Percentiles rank a stretch among this genome's conserved stretches.
Conservation (phyloP, 2,329 filamentous ascomycete species). For the Parastagonospora nodorum region DNA sequence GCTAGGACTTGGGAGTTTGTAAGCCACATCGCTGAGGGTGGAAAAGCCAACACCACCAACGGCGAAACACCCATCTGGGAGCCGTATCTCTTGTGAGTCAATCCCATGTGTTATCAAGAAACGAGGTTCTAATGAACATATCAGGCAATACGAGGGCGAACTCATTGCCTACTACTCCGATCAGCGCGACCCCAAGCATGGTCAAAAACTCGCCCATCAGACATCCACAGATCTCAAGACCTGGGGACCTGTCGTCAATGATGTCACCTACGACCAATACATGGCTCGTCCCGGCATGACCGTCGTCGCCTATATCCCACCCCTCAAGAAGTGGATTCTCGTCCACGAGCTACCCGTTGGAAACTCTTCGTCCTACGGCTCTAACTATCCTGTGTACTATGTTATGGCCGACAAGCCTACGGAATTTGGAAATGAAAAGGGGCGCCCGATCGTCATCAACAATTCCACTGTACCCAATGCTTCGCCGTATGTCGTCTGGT, state of each 20-base stretch:
- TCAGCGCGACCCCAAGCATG: conserved; percentile 29
- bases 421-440: conserved; percentile 18
- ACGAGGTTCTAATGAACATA: neutral
- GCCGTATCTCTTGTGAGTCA: conserved; percentile 24
- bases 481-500: conserved; percentile 27
- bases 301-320: conserved; percentile 21
- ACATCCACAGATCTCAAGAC: conserved; percentile 21
- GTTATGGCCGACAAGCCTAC: conserved; percentile 24
- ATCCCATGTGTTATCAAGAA: neutral
- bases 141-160: conserved; percentile 22
- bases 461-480: conserved; percentile 24
- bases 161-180: conserved; percentile 32
- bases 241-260: conserved; percentile 28
- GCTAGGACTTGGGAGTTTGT: conserved; percentile 28
- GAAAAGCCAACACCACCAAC: conserved; percentile 21
- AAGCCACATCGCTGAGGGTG: conserved; percentile 25
- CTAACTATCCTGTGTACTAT: conserved; percentile 29
- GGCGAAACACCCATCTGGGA: conserved; percentile 32
- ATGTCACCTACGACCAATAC: conserved; percentile 24
- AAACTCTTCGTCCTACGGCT: conserved; percentile 16
- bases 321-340: conserved; percentile 28
- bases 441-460: conserved; percentile 21
- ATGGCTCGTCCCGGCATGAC: conserved; percentile 30
- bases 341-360: conserved; percentile 26
- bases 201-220: conserved; percentile 31